These are phyloP conservation scores for Neodidymelliopsis sp. DNA, from an alignment of 2,329 filamentous ascomycete species.

Conservation along the genomic window DNA sequence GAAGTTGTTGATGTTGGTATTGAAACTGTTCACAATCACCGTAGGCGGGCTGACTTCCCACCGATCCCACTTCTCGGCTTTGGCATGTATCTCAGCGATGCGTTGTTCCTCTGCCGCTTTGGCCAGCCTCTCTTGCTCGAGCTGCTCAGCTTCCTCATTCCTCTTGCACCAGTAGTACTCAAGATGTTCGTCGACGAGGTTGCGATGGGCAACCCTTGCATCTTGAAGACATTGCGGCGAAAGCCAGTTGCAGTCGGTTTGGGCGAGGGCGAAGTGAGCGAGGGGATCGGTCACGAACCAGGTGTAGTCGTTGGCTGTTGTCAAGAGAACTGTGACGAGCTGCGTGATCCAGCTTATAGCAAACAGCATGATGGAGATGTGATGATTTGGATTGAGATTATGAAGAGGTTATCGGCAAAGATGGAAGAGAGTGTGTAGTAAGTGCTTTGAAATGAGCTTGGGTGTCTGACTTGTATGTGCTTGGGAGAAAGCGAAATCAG, in stretches of 20 bases:
- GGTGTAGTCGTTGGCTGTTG: neutral
- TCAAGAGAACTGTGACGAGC: neutral
- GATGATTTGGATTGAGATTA: neutral
- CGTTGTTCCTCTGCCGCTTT: neutral
- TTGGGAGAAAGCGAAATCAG: neutral
- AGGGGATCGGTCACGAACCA: neutral
- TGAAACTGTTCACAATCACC: neutral
- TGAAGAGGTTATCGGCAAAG: too few species aligned
- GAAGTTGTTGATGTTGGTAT: neutral
- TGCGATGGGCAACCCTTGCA: neutral
- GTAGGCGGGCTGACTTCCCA: conserved; percentile 10
- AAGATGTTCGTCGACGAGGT: neutral
- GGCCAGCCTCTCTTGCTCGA: conserved; percentile 1
- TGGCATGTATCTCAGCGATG: neutral
- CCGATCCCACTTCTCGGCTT: conserved; percentile 8
- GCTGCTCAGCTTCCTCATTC: neutral
- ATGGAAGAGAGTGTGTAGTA: too few species aligned
- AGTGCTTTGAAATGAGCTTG: too few species aligned
- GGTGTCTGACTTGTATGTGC: neutral
- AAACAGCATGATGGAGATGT: neutral
- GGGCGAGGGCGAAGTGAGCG: neutral
- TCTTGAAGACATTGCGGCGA: neutral
- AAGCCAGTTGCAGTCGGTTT: neutral
- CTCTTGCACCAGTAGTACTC: conserved; percentile 1
- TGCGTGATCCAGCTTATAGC: neutral